Conservation (phyloP, 345 rosid genomes). For the Aquilaria sinensis region DNA sequence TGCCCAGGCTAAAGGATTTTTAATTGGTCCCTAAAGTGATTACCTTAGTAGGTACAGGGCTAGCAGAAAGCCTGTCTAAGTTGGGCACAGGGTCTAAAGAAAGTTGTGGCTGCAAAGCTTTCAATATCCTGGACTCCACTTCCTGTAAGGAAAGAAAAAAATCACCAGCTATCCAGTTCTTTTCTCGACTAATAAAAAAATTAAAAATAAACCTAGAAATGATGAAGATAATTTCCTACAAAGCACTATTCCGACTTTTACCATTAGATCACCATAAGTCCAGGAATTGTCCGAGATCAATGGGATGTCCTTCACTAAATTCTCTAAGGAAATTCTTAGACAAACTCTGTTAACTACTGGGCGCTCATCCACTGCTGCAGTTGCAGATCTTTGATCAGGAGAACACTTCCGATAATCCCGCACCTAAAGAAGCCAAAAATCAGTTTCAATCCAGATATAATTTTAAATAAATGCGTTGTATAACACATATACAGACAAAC, state of each 20-base stretch:
- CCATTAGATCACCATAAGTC: slow-evolving; percentile 98
- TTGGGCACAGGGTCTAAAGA: slow-evolving; percentile 87
- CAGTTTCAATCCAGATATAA: neutral
- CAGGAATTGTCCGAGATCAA: slow-evolving; percentile 71
- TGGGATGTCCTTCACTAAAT: slow-evolving; percentile 90
- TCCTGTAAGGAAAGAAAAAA: slow-evolving; percentile 42
- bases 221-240: neutral
- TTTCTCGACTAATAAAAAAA: neutral
- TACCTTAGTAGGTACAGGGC: slow-evolving; percentile 56
- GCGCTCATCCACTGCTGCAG: slow-evolving; percentile 21
- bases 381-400: slow-evolving; percentile 43
- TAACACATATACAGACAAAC: no score
- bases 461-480: neutral
- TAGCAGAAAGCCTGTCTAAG: slow-evolving; percentile 67
- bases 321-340: slow-evolving; percentile 85
- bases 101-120: slow-evolving; percentile 89
- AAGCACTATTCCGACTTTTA: slow-evolving; percentile 15
- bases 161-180: neutral
- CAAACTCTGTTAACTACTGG: slow-evolving; percentile 56
- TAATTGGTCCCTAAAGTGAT: slow-evolving; percentile 1
- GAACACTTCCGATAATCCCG: slow-evolving; percentile 64
- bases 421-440: slow-evolving; percentile 44
- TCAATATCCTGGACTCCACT: slow-evolving; percentile 89
- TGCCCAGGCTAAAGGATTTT: slow-evolving; percentile 5
- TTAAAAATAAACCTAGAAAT: slow-evolving; percentile 7